Evolutionary conservation across 2,329 filamentous ascomycete species (phyloP), one percentile per base, ranked within the genome.

Genomic region (Elsinoe batatas): DNA sequence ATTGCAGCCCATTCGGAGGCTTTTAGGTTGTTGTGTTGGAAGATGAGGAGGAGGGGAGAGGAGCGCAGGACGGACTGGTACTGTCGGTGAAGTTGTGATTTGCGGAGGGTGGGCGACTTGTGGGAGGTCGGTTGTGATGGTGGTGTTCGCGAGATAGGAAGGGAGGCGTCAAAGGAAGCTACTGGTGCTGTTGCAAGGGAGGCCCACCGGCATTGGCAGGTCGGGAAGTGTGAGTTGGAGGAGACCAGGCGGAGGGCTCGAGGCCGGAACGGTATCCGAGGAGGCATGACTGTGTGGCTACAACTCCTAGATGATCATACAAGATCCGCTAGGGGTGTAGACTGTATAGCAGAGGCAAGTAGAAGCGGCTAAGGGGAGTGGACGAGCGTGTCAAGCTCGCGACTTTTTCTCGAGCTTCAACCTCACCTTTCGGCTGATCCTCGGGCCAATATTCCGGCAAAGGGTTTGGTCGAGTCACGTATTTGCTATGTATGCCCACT

Each of bases 41-140:
- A 94, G 65, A 96, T 79, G 58, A 96, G 79, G 62, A 95, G 84
- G 59, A 96, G 72, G 38, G 91, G 90, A 10, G 88, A 85, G 18
- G 89, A 89, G 58, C 88, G 88, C 57, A 96, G 81, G 59, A 95
- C 76, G 46, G 91, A 93, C 53, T 91, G 88, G 73, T 96, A 96
- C 64, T 87, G 83, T 57, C 91, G 83, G 62, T 86, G 81, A 17
- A 97, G 79, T 72, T 98, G 93, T 13, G 90, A 85, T 74, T 97
- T 95, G 69, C 91, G 86, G 65, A 85, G 85, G 68, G 95, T 87
- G 46, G 91, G 81, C 17, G 84, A 86, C 68, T 91, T 88, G 68
- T 94, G 86, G 55, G 88, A 95, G 3, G 88, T 89, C 2, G 91
- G 91, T 71, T 96, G 90, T 1, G 83, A 85, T 0, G 83, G 67